Evolutionary conservation across 352 stramenopile species (phyloP), one percentile per base, ranked within the genome.

Genomic region (Phytophthora rubi): DNA sequence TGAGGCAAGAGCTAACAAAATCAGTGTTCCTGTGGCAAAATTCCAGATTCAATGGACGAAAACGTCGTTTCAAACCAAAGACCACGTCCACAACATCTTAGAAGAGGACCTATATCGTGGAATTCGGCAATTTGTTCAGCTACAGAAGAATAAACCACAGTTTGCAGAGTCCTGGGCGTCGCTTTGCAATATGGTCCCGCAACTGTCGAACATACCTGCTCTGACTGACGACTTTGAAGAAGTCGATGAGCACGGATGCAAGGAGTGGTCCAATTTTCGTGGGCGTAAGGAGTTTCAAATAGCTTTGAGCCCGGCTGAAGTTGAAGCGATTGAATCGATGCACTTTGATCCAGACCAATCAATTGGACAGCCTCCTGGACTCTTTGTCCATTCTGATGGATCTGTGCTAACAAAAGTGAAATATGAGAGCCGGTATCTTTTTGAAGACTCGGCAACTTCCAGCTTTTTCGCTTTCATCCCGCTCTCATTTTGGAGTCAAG

Each of bases 391-490:
- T 21, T 23, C 8, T 9, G 26, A 68, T 30, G 61, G 42, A 15
- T 28, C 51, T 23, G 51, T 30, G 1, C 49, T 6, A 1, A 62
- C 52, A 0, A 61, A 68, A 23, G 7, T 35, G 6, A 7, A 9
- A 10, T 2, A 12, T 56, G 3, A 7, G 51, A 6, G 61, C 51
- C 13, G 23, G 3, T 1, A 61, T 26, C 18, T 30, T 0, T 68
- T 68, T 18, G 59, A 33, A 15, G n/a, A 53, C 12, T 59, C 59
- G 0, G 35, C 59, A 2, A 65, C 48, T 13, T 65, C 59, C 10
- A 58, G 59, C 59, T 65, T 65, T 58, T 53, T 23, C 32, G 47
- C 48, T 0, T 65, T 59, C 28, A 15, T 65, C 1, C 35, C 59
- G 10, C 7, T 65, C 18, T 65, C 35, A 15, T 52, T 65, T 13